Percentiles rank a stretch among this genome's conserved stretches.
These are phyloP conservation scores for Neurospora sp. DNA, from an alignment of 495 filamentous ascomycete genomes.

Conservation along the genomic window DNA sequence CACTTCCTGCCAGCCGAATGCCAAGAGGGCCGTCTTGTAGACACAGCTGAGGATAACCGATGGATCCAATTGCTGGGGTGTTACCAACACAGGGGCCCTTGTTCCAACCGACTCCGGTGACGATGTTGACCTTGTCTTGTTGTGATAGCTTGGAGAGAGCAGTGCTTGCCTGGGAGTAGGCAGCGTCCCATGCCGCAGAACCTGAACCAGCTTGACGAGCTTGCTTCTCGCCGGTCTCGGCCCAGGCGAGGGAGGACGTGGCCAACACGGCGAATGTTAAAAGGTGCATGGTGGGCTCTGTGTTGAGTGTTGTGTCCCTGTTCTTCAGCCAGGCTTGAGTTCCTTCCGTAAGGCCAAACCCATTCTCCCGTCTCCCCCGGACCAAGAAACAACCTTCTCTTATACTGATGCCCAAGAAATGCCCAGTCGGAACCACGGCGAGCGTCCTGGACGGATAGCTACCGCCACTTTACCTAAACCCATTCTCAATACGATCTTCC, in stretches of 20 bases:
- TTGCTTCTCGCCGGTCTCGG: conserved; percentile 3
- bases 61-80: conserved; percentile 42
- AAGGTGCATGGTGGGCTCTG: conserved; percentile 2
- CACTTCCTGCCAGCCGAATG: conserved; percentile 29
- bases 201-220: conserved; percentile 6
- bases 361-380: background rate
- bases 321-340: background rate
- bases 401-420: conserved; percentile 8
- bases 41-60: conserved; percentile 47
- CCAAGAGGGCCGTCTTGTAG: conserved; percentile 51
- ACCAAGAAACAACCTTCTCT: background rate
- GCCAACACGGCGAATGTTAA: conserved; percentile 3
- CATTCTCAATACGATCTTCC: background rate
- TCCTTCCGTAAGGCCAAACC: background rate
- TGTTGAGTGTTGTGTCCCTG: background rate
- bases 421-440: conserved; percentile 16
- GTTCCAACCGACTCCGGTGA: conserved; percentile 53
- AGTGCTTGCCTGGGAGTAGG: conserved; percentile 45
- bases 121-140: conserved; percentile 51
- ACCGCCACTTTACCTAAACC: background rate
- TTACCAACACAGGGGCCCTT: conserved; percentile 60
- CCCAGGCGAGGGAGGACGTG: conserved; percentile 2
- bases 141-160: conserved; percentile 46
- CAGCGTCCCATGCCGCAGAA: conserved; percentile 36
- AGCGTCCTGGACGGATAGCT: background rate